These are phyloP conservation scores for Candida cerambycidarum DNA, from an alignment of 805 yeast genomes.

Conservation along the genomic window DNA sequence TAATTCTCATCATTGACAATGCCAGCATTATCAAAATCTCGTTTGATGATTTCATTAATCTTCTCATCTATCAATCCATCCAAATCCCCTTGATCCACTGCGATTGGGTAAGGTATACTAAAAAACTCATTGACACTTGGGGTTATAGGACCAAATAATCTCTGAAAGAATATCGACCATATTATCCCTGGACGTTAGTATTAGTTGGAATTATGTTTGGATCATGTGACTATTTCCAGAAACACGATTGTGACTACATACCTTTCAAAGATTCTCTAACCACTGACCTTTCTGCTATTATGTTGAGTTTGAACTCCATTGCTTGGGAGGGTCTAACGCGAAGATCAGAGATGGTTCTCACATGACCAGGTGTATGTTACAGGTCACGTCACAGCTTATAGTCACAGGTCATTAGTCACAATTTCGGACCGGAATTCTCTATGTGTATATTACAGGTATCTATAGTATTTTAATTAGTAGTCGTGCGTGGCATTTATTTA, in stretches of 20 bases:
- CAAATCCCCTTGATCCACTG: conserved; percentile 47
- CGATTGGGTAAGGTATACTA: conserved; percentile 59
- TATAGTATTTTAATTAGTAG: too few species aligned
- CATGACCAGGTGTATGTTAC: too few species aligned
- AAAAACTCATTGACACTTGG: conserved; percentile 58
- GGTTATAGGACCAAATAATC: conserved; percentile 63
- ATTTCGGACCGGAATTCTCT: too few species aligned
- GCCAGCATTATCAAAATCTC: conserved; percentile 20
- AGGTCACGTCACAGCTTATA: too few species aligned
- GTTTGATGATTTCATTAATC: conserved; percentile 31
- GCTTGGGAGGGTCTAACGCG: neutral
- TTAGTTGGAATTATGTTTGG: too few species aligned
- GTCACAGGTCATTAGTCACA: too few species aligned
- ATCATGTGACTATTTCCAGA: too few species aligned
- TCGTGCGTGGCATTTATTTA: too few species aligned
- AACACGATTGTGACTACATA: conserved; percentile 22
- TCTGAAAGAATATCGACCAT: conserved; percentile 66
- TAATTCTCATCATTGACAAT: neutral
- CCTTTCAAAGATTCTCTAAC: conserved; percentile 57
- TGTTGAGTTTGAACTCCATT: conserved; percentile 49
- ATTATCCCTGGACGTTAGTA: conserved; percentile 47
- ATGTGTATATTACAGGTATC: too few species aligned
- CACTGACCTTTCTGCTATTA: conserved; percentile 53
- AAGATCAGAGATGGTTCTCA: too few species aligned
- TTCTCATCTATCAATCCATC: conserved; percentile 43